Evolutionary conservation across 495 filamentous ascomycete genomes (phyloP).

Genomic region (Podospora conica): DNA sequence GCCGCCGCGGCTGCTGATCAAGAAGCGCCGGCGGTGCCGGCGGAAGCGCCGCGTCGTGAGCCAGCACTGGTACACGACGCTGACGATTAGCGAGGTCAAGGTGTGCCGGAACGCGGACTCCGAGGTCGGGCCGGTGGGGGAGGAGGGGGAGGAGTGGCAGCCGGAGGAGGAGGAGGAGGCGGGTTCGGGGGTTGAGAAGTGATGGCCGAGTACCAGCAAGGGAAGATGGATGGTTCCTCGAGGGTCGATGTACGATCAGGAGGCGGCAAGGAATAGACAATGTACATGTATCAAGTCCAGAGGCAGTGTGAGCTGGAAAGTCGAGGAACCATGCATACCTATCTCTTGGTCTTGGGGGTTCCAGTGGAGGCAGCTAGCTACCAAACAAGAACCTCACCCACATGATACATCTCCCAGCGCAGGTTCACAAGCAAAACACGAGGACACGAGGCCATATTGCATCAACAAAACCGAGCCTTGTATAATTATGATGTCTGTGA

Average conservation of each 20-base stretch:
- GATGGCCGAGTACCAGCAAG: not conserved
- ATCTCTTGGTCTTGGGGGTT: not conserved
- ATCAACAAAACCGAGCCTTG: not conserved
- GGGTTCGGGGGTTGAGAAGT: not conserved
- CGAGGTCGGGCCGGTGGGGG: not conserved
- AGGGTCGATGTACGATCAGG: not conserved
- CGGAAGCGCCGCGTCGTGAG: conserved; percentile 66
- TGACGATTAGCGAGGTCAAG: conserved; percentile 75
- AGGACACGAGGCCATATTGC: not conserved
- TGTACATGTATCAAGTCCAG: not conserved
- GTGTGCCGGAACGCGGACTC: conserved; percentile 31
- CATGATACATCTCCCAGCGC: not conserved
- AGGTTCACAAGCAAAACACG: not conserved
- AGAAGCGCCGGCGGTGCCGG: conserved; percentile 86
- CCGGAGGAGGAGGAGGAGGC: not conserved
- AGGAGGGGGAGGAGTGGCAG: conserved; percentile 1
- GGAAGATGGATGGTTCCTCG: not conserved
- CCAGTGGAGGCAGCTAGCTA: not conserved
- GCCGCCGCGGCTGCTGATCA: conserved; percentile 79
- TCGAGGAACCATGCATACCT: not conserved
- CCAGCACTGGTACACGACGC: conserved; percentile 82
- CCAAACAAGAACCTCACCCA: not conserved
- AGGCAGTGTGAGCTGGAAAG: not conserved
- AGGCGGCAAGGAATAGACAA: not conserved
- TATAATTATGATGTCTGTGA: not conserved